These are phyloP conservation scores for Leishmania tarentolae DNA, from an alignment of 208 protist species.

Conservation along the genomic window DNA sequence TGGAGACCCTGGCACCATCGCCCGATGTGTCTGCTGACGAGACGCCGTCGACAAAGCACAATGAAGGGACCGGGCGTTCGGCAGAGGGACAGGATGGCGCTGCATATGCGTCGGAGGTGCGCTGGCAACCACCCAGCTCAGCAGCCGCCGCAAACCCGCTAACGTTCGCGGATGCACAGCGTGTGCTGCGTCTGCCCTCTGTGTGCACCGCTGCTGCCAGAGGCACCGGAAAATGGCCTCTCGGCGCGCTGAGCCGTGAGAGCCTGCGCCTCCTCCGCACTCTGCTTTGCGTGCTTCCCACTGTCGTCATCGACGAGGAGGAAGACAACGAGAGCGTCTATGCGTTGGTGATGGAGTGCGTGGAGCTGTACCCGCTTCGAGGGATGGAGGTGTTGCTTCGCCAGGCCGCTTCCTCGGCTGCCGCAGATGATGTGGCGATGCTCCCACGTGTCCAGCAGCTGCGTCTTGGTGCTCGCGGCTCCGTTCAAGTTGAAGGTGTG, in stretches of 20 bases:
- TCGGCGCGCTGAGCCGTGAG: constrained; percentile 25
- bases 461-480: constrained; percentile 20
- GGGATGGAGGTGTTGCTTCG: constrained; percentile 49
- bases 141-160: constrained; percentile 21
- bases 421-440: constrained; percentile 30
- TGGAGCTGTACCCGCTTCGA: constrained; percentile 58
- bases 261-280: constrained; percentile 48
- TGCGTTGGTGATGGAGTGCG: constrained; percentile 41
- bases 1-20: constrained; percentile 29
- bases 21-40: neutral
- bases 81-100: constrained; percentile 1
- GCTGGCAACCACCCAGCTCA: constrained; percentile 19
- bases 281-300: constrained; percentile 48
- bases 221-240: constrained; percentile 23
- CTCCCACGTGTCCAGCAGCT: constrained; percentile 29
- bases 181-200: constrained; percentile 25
- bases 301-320: constrained; percentile 56
- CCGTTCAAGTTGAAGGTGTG: constrained; percentile 35
- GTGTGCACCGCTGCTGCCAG: constrained; percentile 6
- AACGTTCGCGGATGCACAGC: constrained; percentile 23
- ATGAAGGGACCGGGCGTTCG: neutral
- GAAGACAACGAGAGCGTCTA: constrained; percentile 58
- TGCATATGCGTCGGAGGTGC: constrained; percentile 2
- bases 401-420: constrained; percentile 25
- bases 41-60: neutral